Evolutionary conservation across 257 asterid genomes (phyloP).

Genomic region (Nicotiana paniculata): DNA sequence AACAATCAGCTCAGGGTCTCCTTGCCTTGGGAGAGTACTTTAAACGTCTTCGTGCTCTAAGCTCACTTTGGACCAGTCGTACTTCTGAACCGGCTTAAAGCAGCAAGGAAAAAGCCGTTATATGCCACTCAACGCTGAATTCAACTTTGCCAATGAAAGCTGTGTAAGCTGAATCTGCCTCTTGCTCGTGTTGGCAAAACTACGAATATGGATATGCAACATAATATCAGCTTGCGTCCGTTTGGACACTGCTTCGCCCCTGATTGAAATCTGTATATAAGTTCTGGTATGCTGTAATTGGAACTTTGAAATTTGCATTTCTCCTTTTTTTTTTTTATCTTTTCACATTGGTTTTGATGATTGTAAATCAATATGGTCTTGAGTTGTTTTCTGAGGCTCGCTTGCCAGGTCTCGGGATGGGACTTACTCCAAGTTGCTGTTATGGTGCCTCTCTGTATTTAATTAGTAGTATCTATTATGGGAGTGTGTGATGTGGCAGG

Average conservation of each 20-base stretch:
- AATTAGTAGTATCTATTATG: slow-evolving; percentile 8
- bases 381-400: neutral
- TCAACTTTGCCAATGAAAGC: neutral
- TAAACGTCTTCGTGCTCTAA: slow-evolving; percentile 33
- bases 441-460: slow-evolving; percentile 15
- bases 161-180: slow-evolving; percentile 7
- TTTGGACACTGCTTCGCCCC: slow-evolving; percentile 35
- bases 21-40: slow-evolving; percentile 29
- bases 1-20: slow-evolving; percentile 9
- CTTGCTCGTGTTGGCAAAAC: neutral
- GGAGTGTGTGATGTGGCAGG: neutral
- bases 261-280: slow-evolving; percentile 43
- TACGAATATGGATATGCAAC: slow-evolving; percentile 21
- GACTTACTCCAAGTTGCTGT: neutral
- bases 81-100: slow-evolving; percentile 28
- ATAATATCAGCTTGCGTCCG: slow-evolving; percentile 25
- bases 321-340: slow-evolving; percentile 4
- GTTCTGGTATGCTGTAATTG: slow-evolving; percentile 27
- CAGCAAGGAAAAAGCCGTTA: neutral
- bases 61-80: slow-evolving; percentile 26
- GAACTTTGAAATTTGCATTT: slow-evolving; percentile 30
- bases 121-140: neutral
- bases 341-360: slow-evolving; percentile 9
- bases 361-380: slow-evolving; percentile 11
- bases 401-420: neutral